Evolutionary conservation across 495 filamentous ascomycete species (phyloP), one percentile per base, ranked within the genome.

Genomic region (Aspergillus sclerotioniger): DNA sequence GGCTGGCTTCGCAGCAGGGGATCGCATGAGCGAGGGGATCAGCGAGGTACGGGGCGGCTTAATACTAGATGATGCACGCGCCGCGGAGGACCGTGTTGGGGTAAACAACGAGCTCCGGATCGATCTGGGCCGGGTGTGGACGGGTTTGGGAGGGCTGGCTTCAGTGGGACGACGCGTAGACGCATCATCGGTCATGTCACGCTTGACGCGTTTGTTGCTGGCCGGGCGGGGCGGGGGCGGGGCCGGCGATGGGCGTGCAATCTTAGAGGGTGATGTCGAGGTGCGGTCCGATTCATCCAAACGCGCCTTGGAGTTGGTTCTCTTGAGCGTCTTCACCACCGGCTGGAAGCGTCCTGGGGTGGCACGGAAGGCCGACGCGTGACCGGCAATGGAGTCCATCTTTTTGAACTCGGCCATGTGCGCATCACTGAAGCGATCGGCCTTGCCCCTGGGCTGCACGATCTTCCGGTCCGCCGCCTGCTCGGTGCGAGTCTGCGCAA

Each of bases 341-440:
- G 82, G 81, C 54, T 82, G 79, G 62, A 81, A 76, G 44, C 85
- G 82, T 57, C 74, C 81, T 6, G 80, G 77, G 25, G 84, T 78
- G 16, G 84, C 82, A 35, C 92, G 82, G 78, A 90, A 91, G 15
- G 85, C 80, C 6, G 92, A 94, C 4, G 90, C 75, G 74, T 97
- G 92, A 54, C 84, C 85, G 20, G 83, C 90, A 70, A 97, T 97
- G 10, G 91, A 96, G 63, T 96, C 91, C 92, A 97, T 96, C 79
- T 94, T 97, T 73, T 88, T 90, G 76, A 97, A 97, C 66, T 92
- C 81, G 50, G 85, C 83, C 83, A 89, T 89, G 67, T 97, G 92
- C 50, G 81, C 84, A 55, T 90, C 84, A 64, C 90, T 95, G 73
- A 86, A 97, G 5, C 92, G 82, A 37, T 84, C 75, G 47, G 81